Percentiles rank a stretch among this genome's conserved stretches.
Evolutionary conservation across 768 basidiomycete species (phyloP).

Genomic region (Royoungia palumana): DNA sequence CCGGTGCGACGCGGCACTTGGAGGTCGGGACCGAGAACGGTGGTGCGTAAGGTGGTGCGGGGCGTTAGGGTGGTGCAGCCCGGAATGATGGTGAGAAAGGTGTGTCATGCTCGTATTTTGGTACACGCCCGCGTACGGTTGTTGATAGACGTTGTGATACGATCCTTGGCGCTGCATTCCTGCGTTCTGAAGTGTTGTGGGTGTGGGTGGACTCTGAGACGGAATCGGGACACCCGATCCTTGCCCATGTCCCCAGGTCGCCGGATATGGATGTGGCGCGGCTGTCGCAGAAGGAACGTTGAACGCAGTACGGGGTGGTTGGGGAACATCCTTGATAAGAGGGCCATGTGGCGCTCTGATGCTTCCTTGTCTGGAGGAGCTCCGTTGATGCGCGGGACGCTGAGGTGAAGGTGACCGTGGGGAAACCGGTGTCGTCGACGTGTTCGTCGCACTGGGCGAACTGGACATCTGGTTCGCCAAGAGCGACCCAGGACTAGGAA

Average conservation of each 20-base stretch:
- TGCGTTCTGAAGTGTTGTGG: conserved; percentile 4
- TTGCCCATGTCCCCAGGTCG: conserved; percentile 8
- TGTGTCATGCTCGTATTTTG: conserved; percentile 16
- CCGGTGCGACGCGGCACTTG: conserved; percentile 31
- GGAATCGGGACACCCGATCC: background rate
- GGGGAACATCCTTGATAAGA: conserved; percentile 18
- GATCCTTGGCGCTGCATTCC: conserved; percentile 21
- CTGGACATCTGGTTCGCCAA: conserved; percentile 4
- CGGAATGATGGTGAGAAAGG: conserved; percentile 9
- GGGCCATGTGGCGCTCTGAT: conserved; percentile 14
- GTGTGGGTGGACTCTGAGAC: conserved; percentile 1
- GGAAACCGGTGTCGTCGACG: conserved; percentile 18
- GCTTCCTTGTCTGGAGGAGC: conserved; percentile 20
- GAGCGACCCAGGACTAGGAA: conserved; percentile 7
- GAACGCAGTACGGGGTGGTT: conserved; percentile 17
- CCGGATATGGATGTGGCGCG: conserved; percentile 15
- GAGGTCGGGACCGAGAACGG: conserved; percentile 28
- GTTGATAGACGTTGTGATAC: conserved; percentile 10
- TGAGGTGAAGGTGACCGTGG: conserved; percentile 17
- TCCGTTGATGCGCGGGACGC: conserved; percentile 11
- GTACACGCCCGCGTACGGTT: background rate
- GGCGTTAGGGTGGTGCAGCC: conserved; percentile 8
- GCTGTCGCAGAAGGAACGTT: conserved; percentile 8
- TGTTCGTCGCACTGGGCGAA: conserved; percentile 3
- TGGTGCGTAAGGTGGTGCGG: conserved; percentile 18